These are phyloP conservation scores for Pseudophaeomoniella oleicola DNA, from an alignment of 2,329 filamentous ascomycete genomes.

Conservation along the genomic window DNA sequence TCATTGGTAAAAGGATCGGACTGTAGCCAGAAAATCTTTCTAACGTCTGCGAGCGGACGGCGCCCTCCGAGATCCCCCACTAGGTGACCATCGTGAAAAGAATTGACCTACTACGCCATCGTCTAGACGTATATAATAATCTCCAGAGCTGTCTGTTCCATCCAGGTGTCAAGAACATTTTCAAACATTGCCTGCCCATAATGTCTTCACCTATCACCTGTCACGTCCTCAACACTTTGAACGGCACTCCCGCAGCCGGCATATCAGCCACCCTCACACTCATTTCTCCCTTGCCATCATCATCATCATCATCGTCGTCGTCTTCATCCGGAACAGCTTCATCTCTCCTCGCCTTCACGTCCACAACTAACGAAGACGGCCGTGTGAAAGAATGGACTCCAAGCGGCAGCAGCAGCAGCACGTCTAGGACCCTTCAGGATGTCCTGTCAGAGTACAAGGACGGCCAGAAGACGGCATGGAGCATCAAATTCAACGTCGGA, in stretches of 20 bases:
- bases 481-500: slow-evolving; percentile 29
- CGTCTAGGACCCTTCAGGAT: slow-evolving; percentile 10
- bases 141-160: too few species aligned
- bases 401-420: slow-evolving; percentile 10
- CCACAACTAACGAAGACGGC: slow-evolving; percentile 29
- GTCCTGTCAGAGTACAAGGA: slow-evolving; percentile 10
- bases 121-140: too few species aligned
- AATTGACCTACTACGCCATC: too few species aligned
- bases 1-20: too few species aligned
- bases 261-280: slow-evolving; percentile 36
- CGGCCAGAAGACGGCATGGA: slow-evolving; percentile 27
- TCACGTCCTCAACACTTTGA: slow-evolving; percentile 34
- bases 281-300: slow-evolving; percentile 32
- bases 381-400: slow-evolving; percentile 29
- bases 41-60: too few species aligned
- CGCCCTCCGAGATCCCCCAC: too few species aligned
- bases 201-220: slow-evolving; percentile 29
- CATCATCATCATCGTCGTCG: slow-evolving; percentile 9
- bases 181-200: too few species aligned
- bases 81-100: too few species aligned
- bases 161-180: too few species aligned
- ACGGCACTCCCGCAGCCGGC: slow-evolving; percentile 26
- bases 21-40: too few species aligned
- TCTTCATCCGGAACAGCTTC: too few species aligned
- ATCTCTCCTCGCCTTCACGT: slow-evolving; percentile 18